Conservation (phyloP, 1,139 yeast species). For the Taphrina communis region DNA sequence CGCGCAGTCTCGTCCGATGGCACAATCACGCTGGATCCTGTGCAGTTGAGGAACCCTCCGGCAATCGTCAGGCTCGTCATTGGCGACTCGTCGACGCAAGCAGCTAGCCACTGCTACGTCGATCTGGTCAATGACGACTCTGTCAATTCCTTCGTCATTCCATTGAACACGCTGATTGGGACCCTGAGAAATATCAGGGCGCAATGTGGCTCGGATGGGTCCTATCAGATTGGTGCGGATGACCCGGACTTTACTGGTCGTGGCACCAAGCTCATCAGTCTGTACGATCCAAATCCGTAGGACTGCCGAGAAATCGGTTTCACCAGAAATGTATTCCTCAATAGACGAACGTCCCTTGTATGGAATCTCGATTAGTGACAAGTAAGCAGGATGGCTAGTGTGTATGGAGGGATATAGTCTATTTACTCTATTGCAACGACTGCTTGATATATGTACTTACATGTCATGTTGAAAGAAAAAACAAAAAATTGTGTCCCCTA, state of each 20-base stretch:
- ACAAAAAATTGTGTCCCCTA: too few relatives aligned
- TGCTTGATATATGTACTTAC: too few relatives aligned
- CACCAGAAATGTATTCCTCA: too few relatives aligned
- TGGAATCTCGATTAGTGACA: too few relatives aligned
- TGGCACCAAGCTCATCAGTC: not conserved
- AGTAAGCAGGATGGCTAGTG: too few relatives aligned
- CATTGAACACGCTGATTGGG: not conserved
- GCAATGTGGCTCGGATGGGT: not conserved
- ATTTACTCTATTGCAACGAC: too few relatives aligned
- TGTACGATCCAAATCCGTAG: too few relatives aligned
- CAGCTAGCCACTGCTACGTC: not conserved
- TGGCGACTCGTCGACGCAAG: not conserved
- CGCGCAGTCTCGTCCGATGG: not conserved
- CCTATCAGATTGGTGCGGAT: not conserved
- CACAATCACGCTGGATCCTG: slow-evolving; percentile 1
- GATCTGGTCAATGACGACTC: not conserved
- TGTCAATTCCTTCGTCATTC: not conserved
- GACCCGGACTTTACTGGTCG: not conserved
- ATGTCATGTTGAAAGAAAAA: too few relatives aligned
- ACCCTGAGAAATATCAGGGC: not conserved
- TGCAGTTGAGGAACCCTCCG: not conserved
- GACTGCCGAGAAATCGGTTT: too few relatives aligned
- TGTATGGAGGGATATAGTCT: too few relatives aligned
- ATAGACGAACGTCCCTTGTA: too few relatives aligned
- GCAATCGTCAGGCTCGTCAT: not conserved